Evolutionary conservation across 1,284 basidiomycete genomes (phyloP), one percentile per base, ranked within the genome.

Genomic region (Psilocybe mexicana): DNA sequence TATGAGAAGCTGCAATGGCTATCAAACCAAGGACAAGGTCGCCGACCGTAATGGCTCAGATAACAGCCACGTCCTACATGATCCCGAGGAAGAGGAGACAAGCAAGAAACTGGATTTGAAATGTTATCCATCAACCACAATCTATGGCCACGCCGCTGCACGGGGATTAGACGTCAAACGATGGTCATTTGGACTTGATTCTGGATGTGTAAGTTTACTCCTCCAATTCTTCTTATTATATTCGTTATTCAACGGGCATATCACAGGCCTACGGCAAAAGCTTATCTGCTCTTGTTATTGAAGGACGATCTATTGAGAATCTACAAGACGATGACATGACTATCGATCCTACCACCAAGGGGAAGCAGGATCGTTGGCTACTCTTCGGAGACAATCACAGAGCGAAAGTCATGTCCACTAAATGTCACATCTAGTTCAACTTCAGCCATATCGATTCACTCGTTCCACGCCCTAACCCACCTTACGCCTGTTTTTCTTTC

Each of bases 71-170:
- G 44, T 56, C 23, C 23, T 50, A 14, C 25, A 61, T 7, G 46
- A 43, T 23, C 36, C 50, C 25, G 53, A 43, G 12, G 55, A n/a
- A 24, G 44, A 38, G 40, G 44, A 35, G 50, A 64, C 57, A 46
- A 60, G 63, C 18, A 63, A 68, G 47, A 67, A 69, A 26, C 54
- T 66, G n/a, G 50, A 61, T 2, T 67, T 88, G 6, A 82, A 82
- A 2, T 94, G 93, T 67, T 82, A 84, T 63, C 90, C 92, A 2
- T 80, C 86, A 0, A 90, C 83, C 26, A 84, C 93, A n/a, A 74
- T 95, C 6, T 95, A 94, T 68, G 93, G 92, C 0, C 93, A 94
- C 67, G 81, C 89, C 5, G 92, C 93, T 3, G 75, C 80, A 2
- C 77, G 90, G 23, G 90, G 90, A 14, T 76, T 94, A 7, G 90